Evolutionary conservation across 2,329 filamentous ascomycete genomes (phyloP).

Genomic region (Colletotrichum acutatum): DNA sequence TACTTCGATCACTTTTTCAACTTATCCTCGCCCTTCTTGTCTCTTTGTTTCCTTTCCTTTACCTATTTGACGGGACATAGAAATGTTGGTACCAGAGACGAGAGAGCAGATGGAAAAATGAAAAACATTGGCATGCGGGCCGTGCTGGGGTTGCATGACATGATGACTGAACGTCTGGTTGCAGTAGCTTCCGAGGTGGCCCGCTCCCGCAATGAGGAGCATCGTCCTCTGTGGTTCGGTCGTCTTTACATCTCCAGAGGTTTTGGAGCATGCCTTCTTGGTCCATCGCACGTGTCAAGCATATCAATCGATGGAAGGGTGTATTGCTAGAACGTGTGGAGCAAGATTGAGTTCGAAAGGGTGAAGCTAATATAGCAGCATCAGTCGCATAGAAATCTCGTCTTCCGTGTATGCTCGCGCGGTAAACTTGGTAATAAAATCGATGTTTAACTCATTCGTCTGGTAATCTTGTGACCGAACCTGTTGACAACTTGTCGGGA

Average conservation of each 20-base stretch:
- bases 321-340: background rate
- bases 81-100: background rate
- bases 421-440: background rate
- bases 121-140: background rate
- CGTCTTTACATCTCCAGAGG: background rate
- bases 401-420: background rate
- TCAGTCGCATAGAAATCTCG: background rate
- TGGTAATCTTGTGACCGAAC: background rate
- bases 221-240: too few relatives aligned
- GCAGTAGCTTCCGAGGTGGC: background rate
- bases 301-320: background rate
- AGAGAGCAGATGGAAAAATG: background rate
- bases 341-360: background rate
- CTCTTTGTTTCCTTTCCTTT: background rate
- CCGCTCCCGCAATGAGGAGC: background rate
- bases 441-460: background rate
- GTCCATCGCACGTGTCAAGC: background rate
- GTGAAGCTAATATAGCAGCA: background rate
- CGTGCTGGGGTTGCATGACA: background rate
- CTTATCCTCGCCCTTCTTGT: background rate
- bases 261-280: background rate
- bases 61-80: too few relatives aligned
- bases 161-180: background rate
- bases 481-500: background rate
- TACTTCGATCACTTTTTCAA: background rate